A percentile compares a stretch with the other conserved stretches of the same genome.
Evolutionary conservation across 2,329 filamentous ascomycete species (phyloP).

Genomic region (Immersiporthe knoxdaviesiana): DNA sequence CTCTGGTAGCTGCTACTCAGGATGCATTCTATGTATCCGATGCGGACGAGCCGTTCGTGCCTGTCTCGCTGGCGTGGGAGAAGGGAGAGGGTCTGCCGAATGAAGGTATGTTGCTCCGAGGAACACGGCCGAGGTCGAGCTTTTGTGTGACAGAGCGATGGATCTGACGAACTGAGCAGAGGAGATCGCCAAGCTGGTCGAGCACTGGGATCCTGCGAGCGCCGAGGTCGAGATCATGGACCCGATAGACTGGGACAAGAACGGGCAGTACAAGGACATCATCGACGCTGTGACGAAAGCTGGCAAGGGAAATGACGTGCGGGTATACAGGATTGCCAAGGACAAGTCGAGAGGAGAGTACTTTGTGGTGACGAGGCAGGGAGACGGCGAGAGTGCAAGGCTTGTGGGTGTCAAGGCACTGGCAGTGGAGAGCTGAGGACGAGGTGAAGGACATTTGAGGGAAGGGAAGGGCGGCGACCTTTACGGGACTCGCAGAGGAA

Average conservation of each 20-base stretch:
- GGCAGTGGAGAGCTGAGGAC: slow-evolving; percentile 69
- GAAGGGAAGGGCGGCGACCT: too few relatives aligned
- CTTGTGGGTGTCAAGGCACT: slow-evolving; percentile 80
- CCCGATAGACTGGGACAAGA: slow-evolving; percentile 72
- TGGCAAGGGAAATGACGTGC: slow-evolving; percentile 66
- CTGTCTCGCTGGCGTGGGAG: slow-evolving; percentile 68
- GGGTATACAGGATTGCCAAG: slow-evolving; percentile 72
- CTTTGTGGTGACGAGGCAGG: slow-evolving; percentile 72
- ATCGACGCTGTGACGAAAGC: slow-evolving; percentile 70
- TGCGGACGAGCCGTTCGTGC: slow-evolving; percentile 82
- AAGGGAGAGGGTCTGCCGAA: slow-evolving; percentile 58
- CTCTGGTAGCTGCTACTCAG: slow-evolving; percentile 54
- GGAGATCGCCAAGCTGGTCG: slow-evolving; percentile 71
- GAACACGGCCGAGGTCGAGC: not conserved
- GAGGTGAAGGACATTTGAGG: not conserved
- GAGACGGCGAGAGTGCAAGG: slow-evolving; percentile 57
- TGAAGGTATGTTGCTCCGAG: slow-evolving; percentile 55
- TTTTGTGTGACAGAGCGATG: not conserved
- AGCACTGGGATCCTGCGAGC: slow-evolving; percentile 55
- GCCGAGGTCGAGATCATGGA: slow-evolving; percentile 68
- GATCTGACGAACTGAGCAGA: slow-evolving; percentile 48
- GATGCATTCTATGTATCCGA: slow-evolving; percentile 76
- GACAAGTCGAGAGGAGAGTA: slow-evolving; percentile 73
- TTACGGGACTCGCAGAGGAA: not conserved
- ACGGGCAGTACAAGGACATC: slow-evolving; percentile 70